These are phyloP conservation scores for Liquidambar formosana DNA, from an alignment of 164 flowering plant genomes.

Conservation along the genomic window DNA sequence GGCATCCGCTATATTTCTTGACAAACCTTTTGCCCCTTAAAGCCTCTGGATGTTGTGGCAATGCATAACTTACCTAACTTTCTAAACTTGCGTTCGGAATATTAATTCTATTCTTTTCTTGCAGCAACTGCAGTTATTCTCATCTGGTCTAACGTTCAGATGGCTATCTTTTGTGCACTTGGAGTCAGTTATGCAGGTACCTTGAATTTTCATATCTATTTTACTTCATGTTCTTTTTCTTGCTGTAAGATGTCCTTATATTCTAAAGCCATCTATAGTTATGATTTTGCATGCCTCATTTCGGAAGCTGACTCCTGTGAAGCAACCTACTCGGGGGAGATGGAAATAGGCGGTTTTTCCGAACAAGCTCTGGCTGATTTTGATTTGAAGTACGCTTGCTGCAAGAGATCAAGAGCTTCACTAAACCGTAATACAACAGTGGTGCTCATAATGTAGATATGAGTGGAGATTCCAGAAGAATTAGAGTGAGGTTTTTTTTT, in stretches of 20 bases:
- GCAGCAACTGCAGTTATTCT: conserved; percentile 72
- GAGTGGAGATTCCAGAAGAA: no score
- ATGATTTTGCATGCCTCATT: conserved; percentile 61
- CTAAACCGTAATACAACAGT: no score
- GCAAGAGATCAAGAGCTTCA: neutral
- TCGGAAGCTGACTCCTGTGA: conserved; percentile 64
- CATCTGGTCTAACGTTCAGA: conserved; percentile 60
- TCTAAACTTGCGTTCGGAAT: neutral
- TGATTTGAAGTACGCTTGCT: neutral
- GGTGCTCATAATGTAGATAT: no score
- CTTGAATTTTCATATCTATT: neutral
- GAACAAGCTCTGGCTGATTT: neutral
- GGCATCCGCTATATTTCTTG: no score
- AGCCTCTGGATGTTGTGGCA: neutral
- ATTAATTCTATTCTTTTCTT: conserved; percentile 12
- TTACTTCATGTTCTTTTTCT: neutral
- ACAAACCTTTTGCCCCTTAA: no score
- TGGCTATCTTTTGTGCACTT: conserved; percentile 68
- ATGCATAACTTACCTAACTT: neutral
- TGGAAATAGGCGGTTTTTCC: no score
- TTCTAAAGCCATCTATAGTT: conserved; percentile 28
- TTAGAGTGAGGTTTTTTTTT: no score
- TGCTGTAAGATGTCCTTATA: neutral
- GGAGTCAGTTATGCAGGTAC: conserved; percentile 70
- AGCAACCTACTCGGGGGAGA: conserved; percentile 35